Conservation (phyloP, 768 basidiomycete genomes). For the Mycena polygramma region DNA sequence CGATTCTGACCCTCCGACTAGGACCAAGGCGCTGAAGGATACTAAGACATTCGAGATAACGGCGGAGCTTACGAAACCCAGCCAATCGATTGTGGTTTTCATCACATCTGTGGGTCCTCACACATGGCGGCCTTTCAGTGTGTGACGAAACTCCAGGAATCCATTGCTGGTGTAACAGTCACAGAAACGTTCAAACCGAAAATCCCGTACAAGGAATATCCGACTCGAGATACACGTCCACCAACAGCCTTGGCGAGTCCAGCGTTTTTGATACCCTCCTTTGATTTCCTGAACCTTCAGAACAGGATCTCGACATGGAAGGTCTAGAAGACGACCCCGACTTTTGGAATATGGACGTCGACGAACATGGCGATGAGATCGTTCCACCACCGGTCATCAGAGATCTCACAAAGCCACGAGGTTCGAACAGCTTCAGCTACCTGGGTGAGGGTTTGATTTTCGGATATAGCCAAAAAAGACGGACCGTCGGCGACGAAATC, state of each 20-base stretch:
- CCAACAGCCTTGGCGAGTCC: constrained; percentile 64
- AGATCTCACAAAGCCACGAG: constrained; percentile 51
- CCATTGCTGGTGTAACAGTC: constrained; percentile 74
- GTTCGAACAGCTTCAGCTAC: constrained; percentile 35
- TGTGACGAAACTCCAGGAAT: constrained; percentile 66
- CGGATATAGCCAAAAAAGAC: constrained; percentile 28
- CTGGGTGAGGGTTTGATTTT: background rate
- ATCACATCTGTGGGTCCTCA: constrained; percentile 67
- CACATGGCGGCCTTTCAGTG: constrained; percentile 16
- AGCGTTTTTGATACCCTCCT: constrained; percentile 1
- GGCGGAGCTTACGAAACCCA: constrained; percentile 77
- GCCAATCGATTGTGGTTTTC: constrained; percentile 73
- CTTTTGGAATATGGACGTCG: constrained; percentile 72
- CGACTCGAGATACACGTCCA: constrained; percentile 81
- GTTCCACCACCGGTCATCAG: constrained; percentile 42
- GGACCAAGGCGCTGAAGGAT: constrained; percentile 76
- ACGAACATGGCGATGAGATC: constrained; percentile 51
- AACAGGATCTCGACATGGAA: constrained; percentile 73
- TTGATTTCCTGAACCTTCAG: background rate
- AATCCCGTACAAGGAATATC: constrained; percentile 68
- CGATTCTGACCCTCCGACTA: constrained; percentile 44
- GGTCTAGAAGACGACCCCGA: constrained; percentile 78
- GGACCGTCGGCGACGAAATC: constrained; percentile 12
- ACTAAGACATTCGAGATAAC: constrained; percentile 71
- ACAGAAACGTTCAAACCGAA: constrained; percentile 69